Evolutionary conservation across 768 basidiomycete genomes (phyloP).

Genomic region (Grammothele lineata): DNA sequence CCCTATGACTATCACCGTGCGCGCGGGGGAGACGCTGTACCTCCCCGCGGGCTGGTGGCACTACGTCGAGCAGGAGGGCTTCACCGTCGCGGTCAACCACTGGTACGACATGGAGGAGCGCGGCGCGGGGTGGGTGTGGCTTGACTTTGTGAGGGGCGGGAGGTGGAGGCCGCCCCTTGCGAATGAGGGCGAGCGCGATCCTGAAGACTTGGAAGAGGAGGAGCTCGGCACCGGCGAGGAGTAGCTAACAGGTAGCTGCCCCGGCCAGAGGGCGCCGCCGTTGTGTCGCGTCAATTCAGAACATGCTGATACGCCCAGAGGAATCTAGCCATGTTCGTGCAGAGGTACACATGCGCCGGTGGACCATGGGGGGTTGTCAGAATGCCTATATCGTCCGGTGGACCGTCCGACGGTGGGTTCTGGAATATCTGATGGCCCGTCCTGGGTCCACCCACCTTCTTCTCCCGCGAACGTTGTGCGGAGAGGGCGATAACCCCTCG

Average conservation of each 20-base stretch:
- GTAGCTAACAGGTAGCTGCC: neutral
- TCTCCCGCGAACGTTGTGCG: constrained; percentile 15
- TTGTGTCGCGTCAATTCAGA: no score
- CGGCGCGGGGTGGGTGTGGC: constrained; percentile 66
- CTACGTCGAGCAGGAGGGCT: constrained; percentile 69
- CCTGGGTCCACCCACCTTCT: no score
- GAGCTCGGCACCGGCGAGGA: constrained; percentile 7
- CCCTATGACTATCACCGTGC: constrained; percentile 63
- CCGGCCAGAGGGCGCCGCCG: no score
- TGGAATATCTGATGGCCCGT: constrained; percentile 5
- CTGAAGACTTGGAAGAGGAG: no score
- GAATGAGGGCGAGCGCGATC: constrained; percentile 32
- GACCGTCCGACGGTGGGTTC: neutral
- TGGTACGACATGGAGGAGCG: constrained; percentile 83
- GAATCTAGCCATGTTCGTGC: no score
- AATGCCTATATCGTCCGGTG: no score
- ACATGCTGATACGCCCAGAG: no score
- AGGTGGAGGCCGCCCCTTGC: constrained; percentile 32
- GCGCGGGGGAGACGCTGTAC: constrained; percentile 77
- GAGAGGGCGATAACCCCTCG: no score
- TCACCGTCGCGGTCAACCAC: constrained; percentile 75
- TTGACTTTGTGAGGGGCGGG: constrained; percentile 51
- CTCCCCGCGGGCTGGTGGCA: constrained; percentile 97
- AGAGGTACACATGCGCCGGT: neutral
- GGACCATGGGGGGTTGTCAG: no score